Conservation (phyloP, 805 yeast genomes). For the Candida nemodendra region DNA sequence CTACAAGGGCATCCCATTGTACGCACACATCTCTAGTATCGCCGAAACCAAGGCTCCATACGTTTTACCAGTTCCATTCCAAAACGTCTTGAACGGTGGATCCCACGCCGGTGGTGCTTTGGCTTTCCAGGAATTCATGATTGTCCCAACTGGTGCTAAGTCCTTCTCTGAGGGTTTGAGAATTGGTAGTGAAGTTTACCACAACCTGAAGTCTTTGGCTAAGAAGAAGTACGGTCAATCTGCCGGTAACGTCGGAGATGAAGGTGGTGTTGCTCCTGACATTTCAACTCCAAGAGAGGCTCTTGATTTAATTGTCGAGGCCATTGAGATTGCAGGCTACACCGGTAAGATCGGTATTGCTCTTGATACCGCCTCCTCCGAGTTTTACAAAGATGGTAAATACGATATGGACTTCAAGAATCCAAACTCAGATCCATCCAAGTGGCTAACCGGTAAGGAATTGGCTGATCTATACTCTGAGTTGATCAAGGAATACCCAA, state of each 20-base stretch:
- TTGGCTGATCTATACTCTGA: slow-evolving; percentile 80
- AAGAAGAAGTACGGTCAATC: slow-evolving; percentile 95
- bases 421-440: slow-evolving; percentile 85
- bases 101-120: slow-evolving; percentile 99
- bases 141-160: slow-evolving; percentile 90
- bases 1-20: slow-evolving; percentile 88
- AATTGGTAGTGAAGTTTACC: slow-evolving; percentile 98
- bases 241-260: slow-evolving; percentile 99
- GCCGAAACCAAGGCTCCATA: slow-evolving; percentile 76
- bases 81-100: slow-evolving; percentile 99
- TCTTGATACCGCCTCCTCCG: slow-evolving; percentile 95
- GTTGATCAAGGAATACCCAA: slow-evolving; percentile 89
- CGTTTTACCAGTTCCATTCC: slow-evolving; percentile 98
- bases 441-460: slow-evolving; percentile 88
- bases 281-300: slow-evolving; percentile 95
- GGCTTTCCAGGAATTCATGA: slow-evolving; percentile 99
- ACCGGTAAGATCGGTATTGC: slow-evolving; percentile 90
- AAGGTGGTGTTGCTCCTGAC: slow-evolving; percentile 99
- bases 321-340: slow-evolving; percentile 95
- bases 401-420: slow-evolving; percentile 99
- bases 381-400: slow-evolving; percentile 94
- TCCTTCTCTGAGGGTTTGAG: slow-evolving; percentile 94
- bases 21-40: slow-evolving; percentile 83
- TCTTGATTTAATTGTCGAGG: slow-evolving; percentile 84
- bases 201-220: slow-evolving; percentile 87